A percentile compares a stretch with the other conserved stretches of the same genome.
Evolutionary conservation across 2,329 filamentous ascomycete species (phyloP).

Genomic region (Ophiognomonia clavigignenti-juglandacearum): DNA sequence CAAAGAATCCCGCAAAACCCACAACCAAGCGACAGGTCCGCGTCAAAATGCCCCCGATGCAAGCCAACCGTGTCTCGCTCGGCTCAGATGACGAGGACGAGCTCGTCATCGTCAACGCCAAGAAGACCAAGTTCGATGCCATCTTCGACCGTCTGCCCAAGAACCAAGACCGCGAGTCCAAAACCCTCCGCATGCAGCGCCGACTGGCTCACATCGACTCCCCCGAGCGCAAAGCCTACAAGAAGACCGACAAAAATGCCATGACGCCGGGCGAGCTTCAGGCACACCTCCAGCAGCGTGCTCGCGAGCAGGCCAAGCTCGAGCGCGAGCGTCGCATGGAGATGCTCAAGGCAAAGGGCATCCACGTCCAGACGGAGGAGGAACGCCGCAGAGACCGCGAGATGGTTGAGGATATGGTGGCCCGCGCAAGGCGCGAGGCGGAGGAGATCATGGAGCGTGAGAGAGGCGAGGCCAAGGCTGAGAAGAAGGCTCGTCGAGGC

Average conservation of each 20-base stretch:
- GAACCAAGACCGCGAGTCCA: constrained; percentile 57
- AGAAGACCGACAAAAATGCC: constrained; percentile 40
- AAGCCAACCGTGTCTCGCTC: constrained; percentile 33
- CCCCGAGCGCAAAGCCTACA: constrained; percentile 47
- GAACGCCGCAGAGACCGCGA: constrained; percentile 77
- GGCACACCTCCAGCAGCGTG: constrained; percentile 61
- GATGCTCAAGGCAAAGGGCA: constrained; percentile 71
- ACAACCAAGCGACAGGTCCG: constrained; percentile 42
- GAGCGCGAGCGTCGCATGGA: constrained; percentile 76
- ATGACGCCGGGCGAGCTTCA: constrained; percentile 71
- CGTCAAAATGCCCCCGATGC: constrained; percentile 40
- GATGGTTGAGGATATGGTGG: constrained; percentile 81
- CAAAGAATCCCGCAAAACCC: not conserved
- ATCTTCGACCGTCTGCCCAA: constrained; percentile 67
- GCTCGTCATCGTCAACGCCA: constrained; percentile 54
- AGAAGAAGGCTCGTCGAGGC: constrained; percentile 41
- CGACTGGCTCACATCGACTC: constrained; percentile 69
- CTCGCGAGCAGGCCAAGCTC: constrained; percentile 71
- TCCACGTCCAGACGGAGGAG: constrained; percentile 78
- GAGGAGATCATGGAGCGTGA: constrained; percentile 75
- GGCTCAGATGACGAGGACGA: constrained; percentile 49
- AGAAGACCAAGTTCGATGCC: constrained; percentile 49
- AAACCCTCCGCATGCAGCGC: constrained; percentile 63
- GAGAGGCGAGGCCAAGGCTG: constrained; percentile 65
- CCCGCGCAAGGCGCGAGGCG: constrained; percentile 77